phyloP scores from a whole-genome alignment of 2,329 filamentous ascomycete species.

The Pestalotiopsis sp. region DNA sequence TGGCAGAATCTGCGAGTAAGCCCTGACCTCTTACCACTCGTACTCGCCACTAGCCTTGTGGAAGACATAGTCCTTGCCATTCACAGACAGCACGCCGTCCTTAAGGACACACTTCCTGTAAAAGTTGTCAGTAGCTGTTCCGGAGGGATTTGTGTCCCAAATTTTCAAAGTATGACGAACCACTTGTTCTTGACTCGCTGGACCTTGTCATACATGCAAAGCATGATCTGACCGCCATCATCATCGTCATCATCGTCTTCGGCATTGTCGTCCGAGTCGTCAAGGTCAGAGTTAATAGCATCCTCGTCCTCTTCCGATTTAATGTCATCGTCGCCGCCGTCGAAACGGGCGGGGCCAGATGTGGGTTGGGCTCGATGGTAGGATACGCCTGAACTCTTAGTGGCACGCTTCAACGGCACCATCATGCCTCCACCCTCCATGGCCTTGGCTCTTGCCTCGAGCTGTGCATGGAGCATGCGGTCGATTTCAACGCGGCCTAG shows the following conservation, averaged over 20 bases:
- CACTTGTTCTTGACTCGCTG: slow-evolving; percentile 99
- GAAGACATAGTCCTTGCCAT: slow-evolving; percentile 95
- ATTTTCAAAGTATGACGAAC: slow-evolving; percentile 43
- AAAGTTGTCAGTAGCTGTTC: slow-evolving; percentile 25
- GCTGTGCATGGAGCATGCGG: slow-evolving; percentile 67
- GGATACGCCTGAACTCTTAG: slow-evolving; percentile 38
- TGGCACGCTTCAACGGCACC: slow-evolving; percentile 67
- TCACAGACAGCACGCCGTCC: slow-evolving; percentile 91
- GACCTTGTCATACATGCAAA: slow-evolving; percentile 99
- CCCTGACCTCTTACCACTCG: slow-evolving; percentile 77
- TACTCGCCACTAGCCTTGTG: slow-evolving; percentile 97
- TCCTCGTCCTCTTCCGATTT: slow-evolving; percentile 82
- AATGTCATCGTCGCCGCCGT: slow-evolving; percentile 67
- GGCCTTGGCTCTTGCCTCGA: slow-evolving; percentile 65
- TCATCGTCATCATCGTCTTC: slow-evolving; percentile 88
- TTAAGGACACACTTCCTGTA: slow-evolving; percentile 94
- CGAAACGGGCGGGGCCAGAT: slow-evolving; percentile 52
- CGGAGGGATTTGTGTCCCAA: neutral
- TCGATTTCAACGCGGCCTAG: slow-evolving; percentile 69
- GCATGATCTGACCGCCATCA: slow-evolving; percentile 88
- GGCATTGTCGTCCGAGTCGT: slow-evolving; percentile 86
- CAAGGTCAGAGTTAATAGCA: slow-evolving; percentile 97
- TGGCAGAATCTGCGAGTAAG: neutral
- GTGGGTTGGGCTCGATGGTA: slow-evolving; percentile 22
- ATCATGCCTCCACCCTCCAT: slow-evolving; percentile 79